These are phyloP conservation scores for Gelatoporia subvermispora DNA, from an alignment of 768 basidiomycete genomes.

Conservation along the genomic window DNA sequence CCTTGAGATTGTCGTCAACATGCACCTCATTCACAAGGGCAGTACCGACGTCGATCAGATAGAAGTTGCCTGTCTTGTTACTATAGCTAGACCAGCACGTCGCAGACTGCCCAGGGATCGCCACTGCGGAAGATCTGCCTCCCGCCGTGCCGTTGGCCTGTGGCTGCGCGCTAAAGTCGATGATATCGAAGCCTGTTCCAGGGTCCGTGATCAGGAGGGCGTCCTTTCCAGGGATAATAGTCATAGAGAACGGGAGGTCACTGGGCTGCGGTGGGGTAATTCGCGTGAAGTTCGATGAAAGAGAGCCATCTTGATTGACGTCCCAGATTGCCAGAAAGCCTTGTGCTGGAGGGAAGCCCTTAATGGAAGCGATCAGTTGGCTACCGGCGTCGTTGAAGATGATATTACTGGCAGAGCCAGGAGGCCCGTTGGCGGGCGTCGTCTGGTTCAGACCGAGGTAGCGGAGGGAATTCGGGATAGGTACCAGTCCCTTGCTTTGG, in stretches of 20 bases:
- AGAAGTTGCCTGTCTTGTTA: conserved; percentile 28
- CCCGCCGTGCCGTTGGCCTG: conserved; percentile 18
- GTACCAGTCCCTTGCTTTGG: conserved; percentile 33
- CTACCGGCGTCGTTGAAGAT: conserved; percentile 42
- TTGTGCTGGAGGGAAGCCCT: conserved; percentile 42
- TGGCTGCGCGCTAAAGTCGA: conserved; percentile 20
- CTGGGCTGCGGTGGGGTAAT: conserved; percentile 36
- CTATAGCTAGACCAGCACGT: conserved; percentile 27
- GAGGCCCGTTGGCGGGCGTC: conserved; percentile 45
- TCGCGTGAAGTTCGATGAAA: conserved; percentile 36
- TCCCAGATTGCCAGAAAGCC: conserved; percentile 51
- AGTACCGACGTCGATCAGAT: conserved; percentile 26
- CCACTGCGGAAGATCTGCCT: conserved; percentile 12
- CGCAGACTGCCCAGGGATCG: conserved; percentile 24
- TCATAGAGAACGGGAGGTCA: conserved; percentile 46
- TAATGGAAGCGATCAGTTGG: conserved; percentile 43
- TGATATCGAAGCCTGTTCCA: conserved; percentile 24
- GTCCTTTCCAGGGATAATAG: conserved; percentile 24
- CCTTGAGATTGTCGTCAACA: conserved; percentile 40
- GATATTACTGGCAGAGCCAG: conserved; percentile 40
- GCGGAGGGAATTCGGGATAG: conserved; percentile 37
- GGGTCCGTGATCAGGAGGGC: conserved; percentile 25
- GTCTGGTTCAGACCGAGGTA: conserved; percentile 44
- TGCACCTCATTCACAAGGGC: conserved; percentile 38
- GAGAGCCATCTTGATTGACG: conserved; percentile 37